Conservation (phyloP, 2,329 filamentous ascomycete species). For the Sporothrix brunneoviolacea region DNA sequence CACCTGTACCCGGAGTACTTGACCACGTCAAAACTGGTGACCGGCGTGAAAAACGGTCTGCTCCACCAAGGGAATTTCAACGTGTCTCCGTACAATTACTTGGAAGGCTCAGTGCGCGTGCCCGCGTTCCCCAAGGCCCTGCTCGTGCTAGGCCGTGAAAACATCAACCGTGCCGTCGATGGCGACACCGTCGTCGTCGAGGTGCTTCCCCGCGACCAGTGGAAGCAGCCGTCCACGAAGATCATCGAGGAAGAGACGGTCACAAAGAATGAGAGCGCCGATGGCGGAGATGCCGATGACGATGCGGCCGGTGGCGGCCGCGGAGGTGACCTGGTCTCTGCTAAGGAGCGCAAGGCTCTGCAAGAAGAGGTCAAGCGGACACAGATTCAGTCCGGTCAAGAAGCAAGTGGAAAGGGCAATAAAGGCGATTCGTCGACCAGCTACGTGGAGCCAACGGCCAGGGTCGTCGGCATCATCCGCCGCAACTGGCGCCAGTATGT, state of each 20-base stretch:
- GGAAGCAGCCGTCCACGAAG: slow-evolving; percentile 93
- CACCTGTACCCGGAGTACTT: slow-evolving; percentile 86
- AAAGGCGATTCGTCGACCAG: slow-evolving; percentile 48
- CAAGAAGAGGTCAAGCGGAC: slow-evolving; percentile 87
- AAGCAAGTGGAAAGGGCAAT: slow-evolving; percentile 62
- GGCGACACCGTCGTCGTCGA: slow-evolving; percentile 92
- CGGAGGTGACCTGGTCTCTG: slow-evolving; percentile 60
- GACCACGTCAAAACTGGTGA: slow-evolving; percentile 87
- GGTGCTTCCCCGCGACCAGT: slow-evolving; percentile 86
- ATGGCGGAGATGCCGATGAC: slow-evolving; percentile 56
- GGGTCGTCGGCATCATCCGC: slow-evolving; percentile 86
- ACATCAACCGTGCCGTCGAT: slow-evolving; percentile 89
- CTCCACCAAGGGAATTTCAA: slow-evolving; percentile 94
- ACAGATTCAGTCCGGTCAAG: slow-evolving; percentile 70
- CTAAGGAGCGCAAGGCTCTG: slow-evolving; percentile 76
- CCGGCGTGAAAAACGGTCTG: slow-evolving; percentile 78
- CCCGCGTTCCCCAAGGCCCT: slow-evolving; percentile 84
- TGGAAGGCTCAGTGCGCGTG: slow-evolving; percentile 87
- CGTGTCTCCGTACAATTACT: slow-evolving; percentile 95
- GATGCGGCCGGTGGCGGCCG: background rate
- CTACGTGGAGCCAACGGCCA: slow-evolving; percentile 81
- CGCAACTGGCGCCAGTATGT: slow-evolving; percentile 98
- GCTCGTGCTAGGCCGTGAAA: slow-evolving; percentile 83
- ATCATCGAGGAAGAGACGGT: slow-evolving; percentile 91
- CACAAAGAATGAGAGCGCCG: slow-evolving; percentile 86